Percentiles rank a stretch among this genome's conserved stretches.
phyloP scores from a whole-genome alignment of 768 basidiomycete species.

The Suillus clintonianus region DNA sequence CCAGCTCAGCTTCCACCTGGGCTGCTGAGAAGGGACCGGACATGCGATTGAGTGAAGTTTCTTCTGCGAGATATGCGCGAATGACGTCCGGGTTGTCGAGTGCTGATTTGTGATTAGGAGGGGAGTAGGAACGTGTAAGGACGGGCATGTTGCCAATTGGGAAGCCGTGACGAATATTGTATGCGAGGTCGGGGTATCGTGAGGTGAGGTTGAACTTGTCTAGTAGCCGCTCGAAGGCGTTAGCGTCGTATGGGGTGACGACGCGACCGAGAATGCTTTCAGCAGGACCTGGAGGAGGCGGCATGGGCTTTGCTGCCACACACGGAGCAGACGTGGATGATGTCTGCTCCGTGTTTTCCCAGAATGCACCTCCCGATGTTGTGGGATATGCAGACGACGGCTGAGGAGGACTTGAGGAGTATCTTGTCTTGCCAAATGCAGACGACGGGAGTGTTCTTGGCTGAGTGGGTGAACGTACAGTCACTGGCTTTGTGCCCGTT shows the following conservation, averaged over 20 bases:
- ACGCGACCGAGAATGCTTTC: not conserved
- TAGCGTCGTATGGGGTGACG: not conserved
- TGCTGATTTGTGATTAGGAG: conserved; percentile 10
- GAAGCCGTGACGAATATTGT: conserved; percentile 7
- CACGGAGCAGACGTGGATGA: not conserved
- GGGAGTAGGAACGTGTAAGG: conserved; percentile 7
- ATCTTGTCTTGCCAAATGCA: not conserved
- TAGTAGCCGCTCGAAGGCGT: not conserved
- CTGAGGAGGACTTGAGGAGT: not conserved
- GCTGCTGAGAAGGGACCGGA: conserved; percentile 5
- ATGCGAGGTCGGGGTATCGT: not conserved
- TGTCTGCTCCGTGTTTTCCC: not conserved
- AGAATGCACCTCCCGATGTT: not conserved
- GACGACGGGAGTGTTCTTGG: not conserved
- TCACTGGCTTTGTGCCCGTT: not conserved
- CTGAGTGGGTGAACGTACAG: not conserved
- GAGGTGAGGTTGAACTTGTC: not conserved
- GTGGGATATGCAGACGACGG: not conserved
- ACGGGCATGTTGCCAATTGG: conserved; percentile 13
- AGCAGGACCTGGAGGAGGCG: not conserved
- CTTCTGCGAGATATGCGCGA: conserved; percentile 3
- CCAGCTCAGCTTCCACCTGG: not conserved
- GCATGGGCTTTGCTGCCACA: not conserved
- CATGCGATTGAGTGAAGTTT: conserved; percentile 1
- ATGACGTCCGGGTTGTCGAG: conserved; percentile 3